These are phyloP conservation scores for Aspergillus funiculosus DNA, from an alignment of 495 filamentous ascomycete species.

Conservation along the genomic window DNA sequence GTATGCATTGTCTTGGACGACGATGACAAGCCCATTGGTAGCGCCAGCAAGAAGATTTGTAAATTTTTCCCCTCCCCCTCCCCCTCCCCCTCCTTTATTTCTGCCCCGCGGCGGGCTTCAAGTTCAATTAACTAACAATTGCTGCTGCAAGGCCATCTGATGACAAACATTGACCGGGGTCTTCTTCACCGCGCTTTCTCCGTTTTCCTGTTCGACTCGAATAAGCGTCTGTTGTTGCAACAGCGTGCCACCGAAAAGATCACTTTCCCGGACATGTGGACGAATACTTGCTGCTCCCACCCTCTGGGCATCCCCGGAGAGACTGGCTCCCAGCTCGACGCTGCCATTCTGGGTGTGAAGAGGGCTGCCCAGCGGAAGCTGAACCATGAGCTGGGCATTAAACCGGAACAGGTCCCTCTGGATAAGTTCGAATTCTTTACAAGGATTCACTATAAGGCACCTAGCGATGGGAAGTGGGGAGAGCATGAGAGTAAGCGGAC, in stretches of 20 bases:
- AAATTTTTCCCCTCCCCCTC: conserved; percentile 28
- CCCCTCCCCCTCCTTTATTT: background rate
- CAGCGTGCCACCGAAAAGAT: conserved; percentile 97
- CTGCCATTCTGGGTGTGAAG: conserved; percentile 77
- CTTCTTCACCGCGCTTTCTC: conserved; percentile 97
- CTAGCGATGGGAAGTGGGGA: conserved; percentile 96
- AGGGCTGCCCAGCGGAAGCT: conserved; percentile 89
- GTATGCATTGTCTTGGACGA: conserved; percentile 96
- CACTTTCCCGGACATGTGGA: conserved; percentile 99
- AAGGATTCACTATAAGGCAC: conserved; percentile 95
- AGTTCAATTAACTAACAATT: background rate
- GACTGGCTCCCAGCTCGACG: conserved; percentile 76
- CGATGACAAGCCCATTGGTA: conserved; percentile 89
- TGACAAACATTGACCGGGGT: conserved; percentile 94
- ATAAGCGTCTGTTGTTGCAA: conserved; percentile 86
- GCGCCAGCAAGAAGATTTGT: conserved; percentile 98
- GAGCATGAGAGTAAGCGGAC: conserved; percentile 84
- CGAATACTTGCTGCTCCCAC: conserved; percentile 99
- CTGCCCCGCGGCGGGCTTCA: background rate
- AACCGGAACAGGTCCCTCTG: conserved; percentile 80
- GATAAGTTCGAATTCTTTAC: conserved; percentile 93
- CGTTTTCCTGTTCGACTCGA: conserved; percentile 89
- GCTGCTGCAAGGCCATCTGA: conserved; percentile 70
- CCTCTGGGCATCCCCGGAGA: conserved; percentile 87
- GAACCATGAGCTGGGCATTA: conserved; percentile 91